Evolutionary conservation across 768 basidiomycete genomes (phyloP), one percentile per base, ranked within the genome.

Genomic region (Hydnomerulius pinastri): DNA sequence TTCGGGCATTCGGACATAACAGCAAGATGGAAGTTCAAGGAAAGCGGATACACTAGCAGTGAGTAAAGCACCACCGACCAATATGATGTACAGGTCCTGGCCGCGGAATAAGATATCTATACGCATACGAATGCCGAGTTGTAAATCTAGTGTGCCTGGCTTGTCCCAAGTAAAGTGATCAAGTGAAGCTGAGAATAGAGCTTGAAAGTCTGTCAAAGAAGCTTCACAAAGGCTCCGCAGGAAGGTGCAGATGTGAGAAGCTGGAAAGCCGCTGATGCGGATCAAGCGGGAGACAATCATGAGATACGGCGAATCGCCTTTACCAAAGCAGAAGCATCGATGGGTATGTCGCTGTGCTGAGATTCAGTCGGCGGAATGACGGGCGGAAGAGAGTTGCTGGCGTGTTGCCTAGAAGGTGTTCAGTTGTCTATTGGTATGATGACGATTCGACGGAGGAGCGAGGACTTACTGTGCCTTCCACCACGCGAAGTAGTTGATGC

Each of bases 401-500:
- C 51, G 55, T 73, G 68, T 62, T 66, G 66, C 59, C 80, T 80
- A 45, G 40, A 27, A 57, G 28, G 43, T 36, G 27, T 43, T 39
- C 20, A 39, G 29, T 10, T 27, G 35, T 46, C 21, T 11, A 23
- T 23, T 36, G 28, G 18, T 25, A 51, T n/a, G 46, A 23, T 32
- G 36, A 32, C n/a, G n/a, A n/a, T n/a, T n/a, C n/a, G n/a, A n/a
- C n/a, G n/a, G n/a, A n/a, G n/a, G n/a, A n/a, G n/a, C n/a, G n/a
- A 10, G 58, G 20, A 55, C 69, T 43, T 43, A 74, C 71, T 58
- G 60, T 27, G 60, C 68, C 17, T 73, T 71, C 68, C 75, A 76
- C 84, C 82, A 85, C 7, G 80, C 85, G 40, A 82, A 62, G 58
- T 88, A 87, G 9, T 70, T 67, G 48, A 85, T 71, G 9, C 79